phyloP scores from a whole-genome alignment of 805 yeast genomes.

The Metschnikowia gelsemii region DNA sequence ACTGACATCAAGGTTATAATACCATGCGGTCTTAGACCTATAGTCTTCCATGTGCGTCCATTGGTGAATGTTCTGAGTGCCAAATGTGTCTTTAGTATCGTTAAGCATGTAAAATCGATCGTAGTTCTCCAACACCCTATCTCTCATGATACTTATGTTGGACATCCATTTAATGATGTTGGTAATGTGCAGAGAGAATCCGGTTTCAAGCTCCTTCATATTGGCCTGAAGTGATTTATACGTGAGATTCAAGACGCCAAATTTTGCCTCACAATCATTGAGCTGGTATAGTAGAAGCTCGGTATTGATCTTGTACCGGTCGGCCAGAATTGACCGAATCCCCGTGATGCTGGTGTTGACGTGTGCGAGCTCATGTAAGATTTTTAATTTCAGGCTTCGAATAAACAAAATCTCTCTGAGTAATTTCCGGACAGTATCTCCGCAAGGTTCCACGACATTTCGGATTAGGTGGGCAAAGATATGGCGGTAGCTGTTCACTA shows the following conservation, averaged over 20 bases:
- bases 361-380: neutral
- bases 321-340: neutral
- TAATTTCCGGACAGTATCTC: conserved; percentile 5
- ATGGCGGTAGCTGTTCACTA: conserved; percentile 3
- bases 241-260: neutral
- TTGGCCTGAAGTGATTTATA: neutral
- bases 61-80: neutral
- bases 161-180: neutral
- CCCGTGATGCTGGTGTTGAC: conserved; percentile 1
- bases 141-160: conserved; percentile 1
- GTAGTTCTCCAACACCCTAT: conserved; percentile 4
- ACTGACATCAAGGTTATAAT: neutral
- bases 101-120: conserved; percentile 5
- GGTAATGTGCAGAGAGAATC: neutral
- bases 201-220: neutral
- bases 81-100: neutral
- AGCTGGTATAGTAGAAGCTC: neutral
- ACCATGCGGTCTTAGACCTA: conserved; percentile 5
- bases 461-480: conserved; percentile 4
- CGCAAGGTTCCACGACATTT: conserved; percentile 6
- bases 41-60: conserved; percentile 8
- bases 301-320: neutral
- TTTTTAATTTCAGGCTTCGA: neutral
- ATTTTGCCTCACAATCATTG: neutral
- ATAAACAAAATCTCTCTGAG: conserved; percentile 3